Evolutionary conservation across 1,139 yeast species (phyloP), one percentile per base, ranked within the genome.

Genomic region (Geotrichum carabidarum): DNA sequence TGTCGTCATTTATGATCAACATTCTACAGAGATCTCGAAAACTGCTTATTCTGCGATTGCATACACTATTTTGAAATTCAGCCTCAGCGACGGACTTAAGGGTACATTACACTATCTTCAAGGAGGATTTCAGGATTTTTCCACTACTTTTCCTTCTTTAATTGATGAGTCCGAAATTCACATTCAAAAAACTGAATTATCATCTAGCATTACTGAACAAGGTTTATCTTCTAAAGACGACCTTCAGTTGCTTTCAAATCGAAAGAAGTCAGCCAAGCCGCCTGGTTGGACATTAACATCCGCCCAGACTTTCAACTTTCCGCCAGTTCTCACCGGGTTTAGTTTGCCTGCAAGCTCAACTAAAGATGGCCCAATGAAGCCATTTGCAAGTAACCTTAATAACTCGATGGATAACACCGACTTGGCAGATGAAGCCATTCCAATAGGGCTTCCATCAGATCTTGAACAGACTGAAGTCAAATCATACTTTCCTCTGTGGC

Each of bases 1-100:
- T 6, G 66, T 83, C 18, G 68, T 84, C n/a, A 66, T 84, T 32
- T 83, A 84, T 62, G 90, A 84, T 62, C 57, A 55, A 59, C 65
- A 54, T 44, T 73, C 61, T 45, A 65, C 50, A 55, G 71, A 38
- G 71, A 71, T 63, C 75, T 74, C 60, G 59, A 65, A 58, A 47
- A 57, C 45, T 41, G 73, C 83, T 22, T 31, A 55, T 34, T 50
- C 57, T 37, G 54, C 62, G 4, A 50, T 62, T 22, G 50, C 60
- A 15, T 58, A 66, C 63, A 74, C 83, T 62, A 72, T 80, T 42
- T 69, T 70, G 55, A 83, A 83, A 65, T 75, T 83, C 56, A 63
- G 73, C 17, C 72, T 72, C 43, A 62, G 71, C 30, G 61, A 72
- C 9, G 62, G 58, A 6, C 22, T 12, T 35, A 43, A 47, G 11